These are phyloP conservation scores for Thielaviopsis populi DNA, from an alignment of 2,329 filamentous ascomycete genomes.

Conservation along the genomic window DNA sequence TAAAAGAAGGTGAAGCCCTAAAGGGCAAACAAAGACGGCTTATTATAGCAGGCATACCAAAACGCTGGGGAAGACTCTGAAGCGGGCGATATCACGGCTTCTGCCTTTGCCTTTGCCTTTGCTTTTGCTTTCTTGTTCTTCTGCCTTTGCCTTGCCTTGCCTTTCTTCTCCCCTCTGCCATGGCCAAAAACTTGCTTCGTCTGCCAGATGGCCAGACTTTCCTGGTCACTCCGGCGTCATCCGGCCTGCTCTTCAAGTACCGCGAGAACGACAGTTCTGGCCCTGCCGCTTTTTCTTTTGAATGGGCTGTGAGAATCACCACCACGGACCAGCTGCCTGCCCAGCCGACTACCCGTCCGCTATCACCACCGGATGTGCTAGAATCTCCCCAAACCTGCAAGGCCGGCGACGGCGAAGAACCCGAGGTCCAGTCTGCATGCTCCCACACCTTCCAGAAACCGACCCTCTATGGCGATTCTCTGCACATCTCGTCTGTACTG, in stretches of 20 bases:
- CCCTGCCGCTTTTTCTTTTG: conserved; percentile 61
- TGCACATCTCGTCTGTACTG: conserved; percentile 87
- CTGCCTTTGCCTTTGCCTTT: too few species aligned
- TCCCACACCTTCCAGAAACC: conserved; percentile 45
- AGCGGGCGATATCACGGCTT: background rate
- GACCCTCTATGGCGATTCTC: conserved; percentile 60
- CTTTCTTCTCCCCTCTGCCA: background rate
- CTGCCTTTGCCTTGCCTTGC: background rate
- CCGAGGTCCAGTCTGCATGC: conserved; percentile 19
- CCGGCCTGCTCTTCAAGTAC: conserved; percentile 79
- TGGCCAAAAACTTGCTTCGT: conserved; percentile 35
- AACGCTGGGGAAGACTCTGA: background rate
- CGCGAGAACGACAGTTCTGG: conserved; percentile 56
- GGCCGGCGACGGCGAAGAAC: background rate
- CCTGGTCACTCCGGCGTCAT: conserved; percentile 72
- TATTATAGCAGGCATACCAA: background rate
- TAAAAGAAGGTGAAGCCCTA: background rate
- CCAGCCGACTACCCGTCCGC: background rate
- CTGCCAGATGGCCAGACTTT: conserved; percentile 80
- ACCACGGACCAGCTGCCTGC: conserved; percentile 36
- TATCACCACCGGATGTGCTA: background rate
- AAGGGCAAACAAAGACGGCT: background rate
- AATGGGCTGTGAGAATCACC: conserved; percentile 80
- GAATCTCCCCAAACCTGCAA: background rate
- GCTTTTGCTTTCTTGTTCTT: background rate